Evolutionary conservation across 306 rosid genomes (phyloP).

Genomic region (Lathyrus aphaca): DNA sequence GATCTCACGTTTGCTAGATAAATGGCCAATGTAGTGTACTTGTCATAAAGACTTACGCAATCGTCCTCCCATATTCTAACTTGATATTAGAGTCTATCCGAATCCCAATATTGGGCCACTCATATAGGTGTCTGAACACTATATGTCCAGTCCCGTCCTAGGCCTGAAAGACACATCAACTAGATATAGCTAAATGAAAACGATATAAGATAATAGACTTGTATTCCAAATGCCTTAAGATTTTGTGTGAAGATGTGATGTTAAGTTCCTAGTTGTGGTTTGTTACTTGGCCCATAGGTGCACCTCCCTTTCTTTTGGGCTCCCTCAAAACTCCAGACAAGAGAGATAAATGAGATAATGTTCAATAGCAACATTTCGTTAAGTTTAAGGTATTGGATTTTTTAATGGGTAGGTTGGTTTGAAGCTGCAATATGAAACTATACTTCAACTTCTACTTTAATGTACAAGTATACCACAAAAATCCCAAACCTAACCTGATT

Average conservation of each 20-base stretch:
- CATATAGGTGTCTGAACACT: background rate
- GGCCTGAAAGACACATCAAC: background rate
- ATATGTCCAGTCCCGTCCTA: background rate
- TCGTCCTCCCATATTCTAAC: background rate
- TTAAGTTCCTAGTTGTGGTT: background rate
- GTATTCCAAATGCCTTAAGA: background rate
- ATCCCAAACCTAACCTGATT: background rate
- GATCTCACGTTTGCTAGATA: background rate
- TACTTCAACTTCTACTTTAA: constrained; percentile 22
- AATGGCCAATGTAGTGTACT: background rate
- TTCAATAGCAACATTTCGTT: background rate
- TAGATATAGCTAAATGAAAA: background rate
- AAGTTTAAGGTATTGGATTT: constrained; percentile 1
- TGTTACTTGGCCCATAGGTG: constrained; percentile 1
- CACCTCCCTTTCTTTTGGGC: background rate
- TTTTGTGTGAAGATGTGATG: background rate
- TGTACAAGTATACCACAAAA: background rate
- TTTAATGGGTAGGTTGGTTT: constrained; percentile 24
- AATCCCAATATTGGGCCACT: background rate
- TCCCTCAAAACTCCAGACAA: background rate
- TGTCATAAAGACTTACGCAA: background rate
- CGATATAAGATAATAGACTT: background rate
- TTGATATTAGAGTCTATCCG: background rate
- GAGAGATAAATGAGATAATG: background rate
- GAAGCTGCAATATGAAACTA: constrained; percentile 23